Base-by-base conservation (phyloP, 495 filamentous ascomycete species). In the Tuber calosporum region DNA sequence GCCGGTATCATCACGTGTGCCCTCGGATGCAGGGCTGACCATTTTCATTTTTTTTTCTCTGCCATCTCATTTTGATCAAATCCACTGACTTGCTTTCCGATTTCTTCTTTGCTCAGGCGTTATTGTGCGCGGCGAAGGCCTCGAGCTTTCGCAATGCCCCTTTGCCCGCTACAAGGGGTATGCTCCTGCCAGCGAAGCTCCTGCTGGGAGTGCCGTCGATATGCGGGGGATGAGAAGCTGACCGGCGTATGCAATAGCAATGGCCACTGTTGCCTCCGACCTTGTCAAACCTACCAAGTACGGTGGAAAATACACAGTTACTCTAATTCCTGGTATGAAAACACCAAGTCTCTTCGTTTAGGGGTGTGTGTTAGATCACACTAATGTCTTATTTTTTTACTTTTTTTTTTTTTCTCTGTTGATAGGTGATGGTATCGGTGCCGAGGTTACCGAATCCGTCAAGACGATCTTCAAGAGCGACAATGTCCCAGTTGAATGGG, bases 391-490 rank as follows among this genome's bases (percentile, higher is more conserved):
- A 37, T 34, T 41, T 39, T 68, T n/a, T n/a, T n/a, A n/a, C n/a
- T n/a, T n/a, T n/a, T n/a, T n/a, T n/a, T n/a, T n/a, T n/a, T 62
- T 17, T 62, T 62, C 34, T 62, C 26, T 62, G 53, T 34, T 62
- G 53, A 62, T 40, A 91, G 90, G 95, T 84, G 95, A 99, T 82
- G 95, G 95, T 85, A 97, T 99, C 82, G 95, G 95, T 84, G 93
- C 93, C 82, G 95, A 99, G 84, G 94, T 98, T 73, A 93, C 95
- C 75, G 95, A 98, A 84, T 94, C 93, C 67, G 94, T 99, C 77
- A 97, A 97, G 88, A 95, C 93, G 68, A 91, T 99, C 83, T 99
- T 97, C 89, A 99, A 97, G 88, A 93, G 93, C 82, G 94, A 98
- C 86, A 98, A 96, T 83, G 96, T 99, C 66, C 95, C 95, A 77